phyloP scores from a whole-genome alignment of 345 rosid genomes.

The Excoecaria cochinchinensis region DNA sequence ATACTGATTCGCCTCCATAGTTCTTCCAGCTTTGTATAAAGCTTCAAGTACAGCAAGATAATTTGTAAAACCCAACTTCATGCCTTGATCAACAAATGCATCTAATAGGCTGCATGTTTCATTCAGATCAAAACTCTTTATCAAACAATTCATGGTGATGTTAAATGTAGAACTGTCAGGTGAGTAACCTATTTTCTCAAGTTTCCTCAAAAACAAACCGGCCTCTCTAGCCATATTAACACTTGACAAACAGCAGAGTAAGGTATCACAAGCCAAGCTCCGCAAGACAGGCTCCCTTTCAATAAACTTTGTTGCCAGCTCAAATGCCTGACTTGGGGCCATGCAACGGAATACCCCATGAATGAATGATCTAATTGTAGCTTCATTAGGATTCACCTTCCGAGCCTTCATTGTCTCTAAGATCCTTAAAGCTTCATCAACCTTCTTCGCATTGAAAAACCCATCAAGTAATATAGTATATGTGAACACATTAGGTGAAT shows the following conservation, averaged over 20 bases:
- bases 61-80: constrained; percentile 55
- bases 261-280: constrained; percentile 55
- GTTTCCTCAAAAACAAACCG: constrained; percentile 50
- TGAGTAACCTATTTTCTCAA: constrained; percentile 47
- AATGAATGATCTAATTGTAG: constrained; percentile 74
- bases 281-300: constrained; percentile 47
- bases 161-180: constrained; percentile 63
- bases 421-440: constrained; percentile 61
- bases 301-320: constrained; percentile 44
- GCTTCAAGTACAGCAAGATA: constrained; percentile 63
- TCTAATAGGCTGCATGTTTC: constrained; percentile 63
- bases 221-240: constrained; percentile 75
- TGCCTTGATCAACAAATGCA: constrained; percentile 46
- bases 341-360: constrained; percentile 66
- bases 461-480: constrained; percentile 82
- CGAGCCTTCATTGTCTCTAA: constrained; percentile 56
- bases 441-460: constrained; percentile 66
- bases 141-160: constrained; percentile 53
- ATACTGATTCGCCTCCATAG: constrained; percentile 50
- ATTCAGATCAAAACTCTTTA: constrained; percentile 52
- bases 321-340: constrained; percentile 54
- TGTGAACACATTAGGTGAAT: constrained; percentile 66
- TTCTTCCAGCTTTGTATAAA: constrained; percentile 47
- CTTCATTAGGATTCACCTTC: constrained; percentile 66
- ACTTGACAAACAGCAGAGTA: constrained; percentile 61